These are phyloP conservation scores for Plenodomus tracheiphilus DNA, from an alignment of 2,329 filamentous ascomycete genomes.

Conservation along the genomic window DNA sequence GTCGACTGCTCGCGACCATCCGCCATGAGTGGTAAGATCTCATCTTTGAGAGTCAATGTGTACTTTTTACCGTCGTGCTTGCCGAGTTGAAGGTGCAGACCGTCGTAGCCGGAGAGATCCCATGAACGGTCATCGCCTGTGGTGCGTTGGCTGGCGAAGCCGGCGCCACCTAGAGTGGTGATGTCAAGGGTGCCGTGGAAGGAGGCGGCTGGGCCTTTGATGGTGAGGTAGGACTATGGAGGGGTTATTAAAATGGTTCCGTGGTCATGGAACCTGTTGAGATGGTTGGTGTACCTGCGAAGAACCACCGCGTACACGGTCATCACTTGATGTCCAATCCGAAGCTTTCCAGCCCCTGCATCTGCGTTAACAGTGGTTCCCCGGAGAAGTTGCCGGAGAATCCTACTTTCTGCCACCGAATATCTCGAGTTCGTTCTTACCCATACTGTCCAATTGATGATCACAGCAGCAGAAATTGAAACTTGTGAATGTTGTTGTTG, in stretches of 20 bases:
- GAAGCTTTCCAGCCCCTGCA: constrained; percentile 60
- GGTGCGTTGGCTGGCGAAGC: constrained; percentile 79
- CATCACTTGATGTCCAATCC: constrained; percentile 72
- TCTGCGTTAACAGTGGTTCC: constrained; percentile 3
- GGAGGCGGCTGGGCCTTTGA: constrained; percentile 45
- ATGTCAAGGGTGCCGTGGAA: constrained; percentile 76
- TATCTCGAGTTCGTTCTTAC: background rate
- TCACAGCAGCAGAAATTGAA: background rate
- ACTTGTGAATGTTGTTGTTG: background rate
- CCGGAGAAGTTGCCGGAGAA: background rate
- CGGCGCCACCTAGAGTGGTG: constrained; percentile 74
- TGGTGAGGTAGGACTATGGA: constrained; percentile 53
- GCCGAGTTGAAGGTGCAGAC: constrained; percentile 59
- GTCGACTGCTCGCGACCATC: constrained; percentile 73
- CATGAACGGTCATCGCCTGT: constrained; percentile 59
- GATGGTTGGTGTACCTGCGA: constrained; percentile 57
- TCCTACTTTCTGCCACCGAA: background rate
- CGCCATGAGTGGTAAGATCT: constrained; percentile 58
- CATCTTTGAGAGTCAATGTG: constrained; percentile 75
- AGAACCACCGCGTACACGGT: constrained; percentile 74
- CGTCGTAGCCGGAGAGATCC: constrained; percentile 67
- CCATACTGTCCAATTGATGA: background rate
- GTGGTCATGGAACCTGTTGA: constrained; percentile 7
- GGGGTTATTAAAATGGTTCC: background rate
- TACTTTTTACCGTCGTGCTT: constrained; percentile 68